phyloP scores from a whole-genome alignment of 441 rosid species.

The Pelargonium myrrhifolium region DNA sequence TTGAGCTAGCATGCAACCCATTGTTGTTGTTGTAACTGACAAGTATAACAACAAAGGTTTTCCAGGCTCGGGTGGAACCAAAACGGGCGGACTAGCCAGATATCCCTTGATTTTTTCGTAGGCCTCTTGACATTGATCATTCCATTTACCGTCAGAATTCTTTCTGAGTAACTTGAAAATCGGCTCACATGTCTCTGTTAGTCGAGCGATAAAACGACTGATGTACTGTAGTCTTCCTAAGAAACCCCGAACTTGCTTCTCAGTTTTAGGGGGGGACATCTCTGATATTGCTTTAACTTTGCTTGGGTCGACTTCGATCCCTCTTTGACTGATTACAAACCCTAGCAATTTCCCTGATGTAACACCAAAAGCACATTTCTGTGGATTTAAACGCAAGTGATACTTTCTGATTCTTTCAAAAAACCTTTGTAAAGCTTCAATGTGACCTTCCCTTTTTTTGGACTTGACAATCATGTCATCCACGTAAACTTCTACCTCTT shows the following conservation, averaged over 20 bases:
- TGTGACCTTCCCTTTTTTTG: not conserved
- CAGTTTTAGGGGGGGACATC: not conserved
- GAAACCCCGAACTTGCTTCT: not conserved
- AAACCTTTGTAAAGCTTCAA: not conserved
- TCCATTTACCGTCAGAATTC: not conserved
- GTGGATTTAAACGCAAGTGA: not conserved
- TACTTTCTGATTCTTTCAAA: not conserved
- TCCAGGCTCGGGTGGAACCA: not conserved
- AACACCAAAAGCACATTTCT: constrained; percentile 4
- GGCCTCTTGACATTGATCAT: not conserved
- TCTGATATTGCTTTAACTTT: not conserved
- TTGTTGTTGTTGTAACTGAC: not conserved
- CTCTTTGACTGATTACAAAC: not conserved
- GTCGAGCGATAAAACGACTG: no score
- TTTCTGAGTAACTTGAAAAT: not conserved
- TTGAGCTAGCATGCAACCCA: not conserved
- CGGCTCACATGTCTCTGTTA: not conserved
- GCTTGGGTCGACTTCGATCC: not conserved
- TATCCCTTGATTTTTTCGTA: not conserved
- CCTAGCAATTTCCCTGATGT: not conserved
- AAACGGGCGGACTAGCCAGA: not conserved
- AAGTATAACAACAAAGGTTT: not conserved
- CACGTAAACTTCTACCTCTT: not conserved
- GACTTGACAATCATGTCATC: not conserved
- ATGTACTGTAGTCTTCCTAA: no score